Base-by-base conservation (phyloP, 2,329 filamentous ascomycete species). In the Aspergillus sp. region DNA sequence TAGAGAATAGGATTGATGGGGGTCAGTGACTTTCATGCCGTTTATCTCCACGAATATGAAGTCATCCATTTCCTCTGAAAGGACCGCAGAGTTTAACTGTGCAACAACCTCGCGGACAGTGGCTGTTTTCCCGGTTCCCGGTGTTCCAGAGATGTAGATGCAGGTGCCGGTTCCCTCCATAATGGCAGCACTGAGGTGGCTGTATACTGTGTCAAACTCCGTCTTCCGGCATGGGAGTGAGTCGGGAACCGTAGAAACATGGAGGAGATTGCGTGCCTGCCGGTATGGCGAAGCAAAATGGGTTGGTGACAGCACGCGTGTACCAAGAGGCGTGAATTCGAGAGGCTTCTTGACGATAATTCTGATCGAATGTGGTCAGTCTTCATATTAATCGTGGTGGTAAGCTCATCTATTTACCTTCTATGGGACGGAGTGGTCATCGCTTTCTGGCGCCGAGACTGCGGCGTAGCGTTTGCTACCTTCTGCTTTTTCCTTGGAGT, bases 11-110 rank as follows among this genome's bases (percentile, higher is more conserved):
- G 95, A 93, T 73, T 99, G 95, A 70, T 98, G 93, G 0, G 95
- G 93, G 72, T 99, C 95, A 0, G 95, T 96, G 66, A 99, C 93
- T 79, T 99, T 99, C 95, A 99, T 98, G 65, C 95, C 96, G 75
- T 99, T 99, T 77, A 99, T 98, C 75, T 99, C 95, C 61, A 99
- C 93, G 66, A 99, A 99, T 58, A 97, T 96, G 74, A 99, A 99
- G 72, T 98, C 93, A 68, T 99, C 95, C 42, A 99, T 83, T 74
- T 98, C 93, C 69, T 99, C 95, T 7, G 89, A 87, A 48, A 86
- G 83, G 1, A 98, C 95, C 0, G 91, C 87, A n/a, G 89, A 86
- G 66, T 98, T 93, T 8, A 99, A 83, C 60, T 92, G 89, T 5
- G 89, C 86, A 15, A 99, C 89, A 1, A 98, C 95, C 75, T 99